phyloP scores from a whole-genome alignment of 148 eudicot genomes.

The Arbutus unedo region DNA sequence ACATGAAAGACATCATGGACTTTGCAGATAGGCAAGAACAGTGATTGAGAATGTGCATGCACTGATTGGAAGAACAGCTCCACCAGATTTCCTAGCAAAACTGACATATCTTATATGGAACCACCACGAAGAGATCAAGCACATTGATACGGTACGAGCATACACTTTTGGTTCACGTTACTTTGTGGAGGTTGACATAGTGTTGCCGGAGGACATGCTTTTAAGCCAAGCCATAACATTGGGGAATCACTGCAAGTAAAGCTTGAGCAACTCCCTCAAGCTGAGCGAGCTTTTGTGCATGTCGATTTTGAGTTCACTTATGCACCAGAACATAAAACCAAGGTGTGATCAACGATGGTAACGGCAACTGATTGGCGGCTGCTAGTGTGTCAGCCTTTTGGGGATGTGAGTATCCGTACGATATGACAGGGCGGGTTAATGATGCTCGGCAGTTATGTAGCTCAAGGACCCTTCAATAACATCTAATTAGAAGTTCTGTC shows the following conservation, averaged over 20 bases:
- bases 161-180: slow-evolving; percentile 58
- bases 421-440: no score
- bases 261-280: slow-evolving; percentile 48
- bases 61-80: slow-evolving; percentile 55
- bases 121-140: slow-evolving; percentile 48
- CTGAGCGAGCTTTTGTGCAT: slow-evolving; percentile 59
- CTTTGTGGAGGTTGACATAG: slow-evolving; percentile 64
- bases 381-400: no score
- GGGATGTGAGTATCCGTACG: no score
- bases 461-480: neutral
- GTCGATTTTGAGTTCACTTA: slow-evolving; percentile 48
- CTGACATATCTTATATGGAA: slow-evolving; percentile 52
- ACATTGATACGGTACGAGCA: slow-evolving; percentile 58
- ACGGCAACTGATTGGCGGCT: no score
- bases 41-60: slow-evolving; percentile 65
- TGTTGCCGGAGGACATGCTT: slow-evolving; percentile 47
- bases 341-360: slow-evolving; percentile 17
- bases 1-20: no score
- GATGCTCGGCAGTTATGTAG: neutral
- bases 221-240: slow-evolving; percentile 44
- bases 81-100: slow-evolving; percentile 43
- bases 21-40: slow-evolving; percentile 39
- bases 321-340: slow-evolving; percentile 42
- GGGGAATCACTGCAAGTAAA: slow-evolving; percentile 55
- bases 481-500: neutral